These are phyloP conservation scores for Saccharata proteae DNA, from an alignment of 2,329 filamentous ascomycete genomes.

Conservation along the genomic window DNA sequence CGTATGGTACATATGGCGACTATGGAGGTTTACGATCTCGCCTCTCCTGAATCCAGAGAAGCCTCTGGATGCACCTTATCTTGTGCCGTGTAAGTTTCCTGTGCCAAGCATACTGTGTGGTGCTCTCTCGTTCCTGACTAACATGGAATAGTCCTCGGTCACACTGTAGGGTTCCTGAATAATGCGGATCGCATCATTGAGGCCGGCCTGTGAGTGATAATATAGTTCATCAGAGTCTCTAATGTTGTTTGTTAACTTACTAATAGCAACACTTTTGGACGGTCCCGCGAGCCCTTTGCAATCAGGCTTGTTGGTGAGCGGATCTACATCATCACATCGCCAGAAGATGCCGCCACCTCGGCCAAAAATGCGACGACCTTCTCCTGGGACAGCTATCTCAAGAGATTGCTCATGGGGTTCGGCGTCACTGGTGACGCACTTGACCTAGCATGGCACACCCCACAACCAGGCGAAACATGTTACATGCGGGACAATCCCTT, in stretches of 20 bases:
- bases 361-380: neutral
- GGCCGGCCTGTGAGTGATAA: neutral
- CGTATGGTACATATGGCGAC: no score
- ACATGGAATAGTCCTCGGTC: neutral
- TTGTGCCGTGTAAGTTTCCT: neutral
- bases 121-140: no score
- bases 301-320: neutral
- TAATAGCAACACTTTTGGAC: neutral
- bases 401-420: neutral
- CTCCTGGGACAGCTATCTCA: neutral
- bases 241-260: neutral
- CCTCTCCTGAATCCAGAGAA: neutral
- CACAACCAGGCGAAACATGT: no score
- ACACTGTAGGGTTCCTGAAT: neutral
- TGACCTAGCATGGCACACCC: neutral
- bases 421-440: neutral
- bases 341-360: neutral
- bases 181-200: neutral
- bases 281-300: neutral
- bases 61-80: neutral
- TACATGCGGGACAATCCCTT: no score
- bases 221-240: no score
- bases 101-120: no score
- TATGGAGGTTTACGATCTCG: neutral
- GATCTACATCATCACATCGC: neutral